Conservation (phyloP, 768 basidiomycete species). For the Inosperma sp. region DNA sequence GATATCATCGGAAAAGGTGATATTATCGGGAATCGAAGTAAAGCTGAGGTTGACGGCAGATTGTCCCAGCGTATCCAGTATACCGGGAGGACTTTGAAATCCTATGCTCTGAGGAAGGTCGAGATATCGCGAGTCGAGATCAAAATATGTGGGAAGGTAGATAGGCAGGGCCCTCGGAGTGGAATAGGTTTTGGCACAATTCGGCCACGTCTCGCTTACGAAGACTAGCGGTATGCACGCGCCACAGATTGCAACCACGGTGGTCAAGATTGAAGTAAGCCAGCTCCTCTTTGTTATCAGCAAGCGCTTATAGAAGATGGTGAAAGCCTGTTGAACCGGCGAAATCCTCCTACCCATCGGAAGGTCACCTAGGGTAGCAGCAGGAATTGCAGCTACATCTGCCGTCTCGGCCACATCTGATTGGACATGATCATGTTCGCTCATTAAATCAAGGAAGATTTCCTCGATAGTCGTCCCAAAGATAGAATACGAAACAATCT, state of each 20-base stretch:
- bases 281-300: constrained; percentile 64
- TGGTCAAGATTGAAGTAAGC: constrained; percentile 55
- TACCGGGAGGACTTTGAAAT: constrained; percentile 51
- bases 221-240: constrained; percentile 66
- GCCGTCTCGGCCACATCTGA: constrained; percentile 20
- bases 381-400: constrained; percentile 18
- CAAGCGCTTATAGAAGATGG: constrained; percentile 68
- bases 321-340: constrained; percentile 60
- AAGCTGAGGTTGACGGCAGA: constrained; percentile 26
- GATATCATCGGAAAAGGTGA: constrained; percentile 55
- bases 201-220: constrained; percentile 46
- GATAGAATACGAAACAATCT: constrained; percentile 56
- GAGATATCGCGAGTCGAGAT: constrained; percentile 31
- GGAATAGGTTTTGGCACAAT: constrained; percentile 43
- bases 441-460: constrained; percentile 74
- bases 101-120: constrained; percentile 31
- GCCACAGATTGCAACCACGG: constrained; percentile 55
- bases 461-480: constrained; percentile 76
- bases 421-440: constrained; percentile 30
- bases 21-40: constrained; percentile 47
- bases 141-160: constrained; percentile 46
- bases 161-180: constrained; percentile 41
- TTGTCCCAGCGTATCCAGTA: constrained; percentile 45
- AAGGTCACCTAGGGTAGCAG: constrained; percentile 34
- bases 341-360: constrained; percentile 50